Percentiles rank a stretch among this genome's conserved stretches.
phyloP scores from a whole-genome alignment of 2,329 filamentous ascomycete genomes.

The Pezizomycotina sp. region DNA sequence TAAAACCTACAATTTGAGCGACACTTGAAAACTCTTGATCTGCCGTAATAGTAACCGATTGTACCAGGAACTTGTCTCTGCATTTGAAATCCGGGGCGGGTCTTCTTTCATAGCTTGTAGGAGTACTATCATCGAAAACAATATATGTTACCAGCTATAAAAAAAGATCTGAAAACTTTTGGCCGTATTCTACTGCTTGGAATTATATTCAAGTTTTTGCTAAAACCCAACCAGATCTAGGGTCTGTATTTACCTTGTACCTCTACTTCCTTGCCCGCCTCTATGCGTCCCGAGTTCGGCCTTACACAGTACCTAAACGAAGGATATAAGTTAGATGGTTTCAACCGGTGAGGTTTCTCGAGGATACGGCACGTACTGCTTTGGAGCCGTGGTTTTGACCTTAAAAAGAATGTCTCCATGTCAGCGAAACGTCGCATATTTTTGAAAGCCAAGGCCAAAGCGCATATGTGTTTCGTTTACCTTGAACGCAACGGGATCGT shows the following conservation, averaged over 20 bases:
- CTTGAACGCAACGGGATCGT: slow-evolving; percentile 52
- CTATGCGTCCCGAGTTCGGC: slow-evolving; percentile 91
- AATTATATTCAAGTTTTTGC: not conserved
- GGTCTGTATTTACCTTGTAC: slow-evolving; percentile 56
- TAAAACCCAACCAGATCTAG: not conserved
- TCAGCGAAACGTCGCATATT: slow-evolving; percentile 11
- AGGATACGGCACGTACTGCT: slow-evolving; percentile 55
- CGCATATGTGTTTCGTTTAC: slow-evolving; percentile 31
- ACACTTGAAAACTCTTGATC: slow-evolving; percentile 75
- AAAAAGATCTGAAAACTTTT: slow-evolving; percentile 1
- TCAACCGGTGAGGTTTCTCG: slow-evolving; percentile 17
- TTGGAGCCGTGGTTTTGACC: slow-evolving; percentile 98
- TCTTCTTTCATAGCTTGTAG: slow-evolving; percentile 97
- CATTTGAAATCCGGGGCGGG: slow-evolving; percentile 74
- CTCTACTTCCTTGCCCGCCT: slow-evolving; percentile 75
- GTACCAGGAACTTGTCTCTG: slow-evolving; percentile 93
- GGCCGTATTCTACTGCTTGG: slow-evolving; percentile 5
- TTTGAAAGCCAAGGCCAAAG: not conserved
- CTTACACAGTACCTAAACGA: slow-evolving; percentile 76
- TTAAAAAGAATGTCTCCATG: slow-evolving; percentile 29
- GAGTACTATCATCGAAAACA: slow-evolving; percentile 42
- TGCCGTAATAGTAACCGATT: slow-evolving; percentile 67
- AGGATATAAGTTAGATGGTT: slow-evolving; percentile 22
- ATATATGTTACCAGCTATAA: slow-evolving; percentile 5
- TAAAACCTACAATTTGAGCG: slow-evolving; percentile 52